These are phyloP conservation scores for Heritiera littoralis DNA, from an alignment of 345 rosid species.

Conservation along the genomic window DNA sequence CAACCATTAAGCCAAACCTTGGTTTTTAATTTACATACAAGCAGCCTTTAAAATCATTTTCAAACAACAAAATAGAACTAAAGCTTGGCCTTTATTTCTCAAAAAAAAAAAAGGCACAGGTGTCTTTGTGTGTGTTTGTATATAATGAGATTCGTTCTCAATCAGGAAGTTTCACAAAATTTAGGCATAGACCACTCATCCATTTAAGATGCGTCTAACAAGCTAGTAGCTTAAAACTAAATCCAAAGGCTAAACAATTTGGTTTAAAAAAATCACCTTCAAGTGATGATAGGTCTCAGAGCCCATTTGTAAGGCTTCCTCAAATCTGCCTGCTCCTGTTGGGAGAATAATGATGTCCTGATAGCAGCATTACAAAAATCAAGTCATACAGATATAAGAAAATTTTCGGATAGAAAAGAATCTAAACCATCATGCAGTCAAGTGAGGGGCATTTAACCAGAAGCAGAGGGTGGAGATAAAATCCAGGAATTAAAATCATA, in stretches of 20 bases:
- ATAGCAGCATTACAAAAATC: slow-evolving; percentile 24
- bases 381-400: not conserved
- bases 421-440: not conserved
- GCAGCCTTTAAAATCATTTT: not conserved
- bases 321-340: slow-evolving; percentile 81
- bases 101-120: not conserved
- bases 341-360: slow-evolving; percentile 97
- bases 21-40: not conserved
- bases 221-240: not conserved
- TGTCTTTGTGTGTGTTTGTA: not conserved
- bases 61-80: not conserved
- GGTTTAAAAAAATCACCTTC: slow-evolving; percentile 57
- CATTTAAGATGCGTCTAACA: not conserved
- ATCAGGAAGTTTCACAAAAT: not conserved
- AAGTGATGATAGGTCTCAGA: slow-evolving; percentile 94
- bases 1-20: no score
- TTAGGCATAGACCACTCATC: not conserved
- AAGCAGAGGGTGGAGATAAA: not conserved
- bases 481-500: not conserved
- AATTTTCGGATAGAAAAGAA: slow-evolving; percentile 17
- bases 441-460: not conserved
- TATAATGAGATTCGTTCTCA: not conserved
- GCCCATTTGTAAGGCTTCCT: slow-evolving; percentile 97
- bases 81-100: not conserved
- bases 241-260: slow-evolving; percentile 17